Conservation (phyloP, 345 rosid species). For the Arabidopsis arenosa region DNA sequence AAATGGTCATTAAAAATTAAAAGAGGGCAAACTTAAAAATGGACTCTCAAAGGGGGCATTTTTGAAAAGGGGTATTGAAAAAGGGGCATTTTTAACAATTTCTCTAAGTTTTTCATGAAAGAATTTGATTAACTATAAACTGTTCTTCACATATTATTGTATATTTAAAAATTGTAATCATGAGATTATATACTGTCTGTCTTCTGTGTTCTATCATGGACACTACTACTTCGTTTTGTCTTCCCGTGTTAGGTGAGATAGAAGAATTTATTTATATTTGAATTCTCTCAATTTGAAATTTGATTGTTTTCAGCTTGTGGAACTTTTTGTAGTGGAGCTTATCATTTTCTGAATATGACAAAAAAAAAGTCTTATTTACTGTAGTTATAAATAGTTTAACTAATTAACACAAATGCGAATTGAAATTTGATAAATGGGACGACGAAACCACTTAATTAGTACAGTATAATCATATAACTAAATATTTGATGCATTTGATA, state of each 20-base stretch:
- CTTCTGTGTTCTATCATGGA: conserved; percentile 29
- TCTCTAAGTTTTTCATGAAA: background rate
- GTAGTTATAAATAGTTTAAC: background rate
- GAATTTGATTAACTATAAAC: background rate
- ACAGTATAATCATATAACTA: background rate
- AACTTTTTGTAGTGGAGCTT: background rate
- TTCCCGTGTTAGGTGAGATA: conserved; percentile 41
- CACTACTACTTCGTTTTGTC: conserved; percentile 38
- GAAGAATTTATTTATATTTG: conserved; percentile 15
- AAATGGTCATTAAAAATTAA: too few species aligned
- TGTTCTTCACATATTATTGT: background rate
- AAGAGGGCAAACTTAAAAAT: too few species aligned
- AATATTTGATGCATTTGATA: background rate
- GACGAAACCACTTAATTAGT: background rate
- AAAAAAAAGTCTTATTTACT: background rate
- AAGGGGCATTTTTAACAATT: too few species aligned
- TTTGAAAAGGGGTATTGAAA: too few species aligned
- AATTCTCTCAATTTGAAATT: conserved; percentile 21
- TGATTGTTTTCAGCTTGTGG: conserved; percentile 12
- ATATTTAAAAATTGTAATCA: conserved; percentile 14
- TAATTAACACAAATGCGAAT: background rate
- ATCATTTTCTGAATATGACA: background rate
- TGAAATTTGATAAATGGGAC: background rate
- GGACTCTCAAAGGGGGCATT: too few species aligned
- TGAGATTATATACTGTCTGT: conserved; percentile 5